Evolutionary conservation across 139 green algal species (phyloP).

Genomic region (Monoraphidium neglectum): DNA sequence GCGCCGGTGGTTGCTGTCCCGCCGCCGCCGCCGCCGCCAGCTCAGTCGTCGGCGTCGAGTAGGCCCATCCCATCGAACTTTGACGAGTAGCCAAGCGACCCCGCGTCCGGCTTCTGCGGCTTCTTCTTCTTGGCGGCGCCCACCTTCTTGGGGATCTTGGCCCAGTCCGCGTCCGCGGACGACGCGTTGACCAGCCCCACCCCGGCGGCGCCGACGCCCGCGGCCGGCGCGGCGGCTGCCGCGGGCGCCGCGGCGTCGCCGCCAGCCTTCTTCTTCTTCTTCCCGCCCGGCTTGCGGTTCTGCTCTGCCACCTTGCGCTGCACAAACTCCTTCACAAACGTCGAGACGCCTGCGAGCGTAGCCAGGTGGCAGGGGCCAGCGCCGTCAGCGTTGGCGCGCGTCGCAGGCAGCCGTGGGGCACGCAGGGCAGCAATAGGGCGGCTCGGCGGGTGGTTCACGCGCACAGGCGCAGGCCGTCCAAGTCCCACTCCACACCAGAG

Average conservation of each 20-base stretch:
- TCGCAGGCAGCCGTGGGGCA: too few relatives aligned
- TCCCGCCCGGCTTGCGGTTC: constrained; percentile 28
- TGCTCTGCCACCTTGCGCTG: constrained; percentile 62
- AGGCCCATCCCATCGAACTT: constrained; percentile 4
- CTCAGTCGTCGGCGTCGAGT: constrained; percentile 5
- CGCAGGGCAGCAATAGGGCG: too few relatives aligned
- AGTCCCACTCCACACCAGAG: too few relatives aligned
- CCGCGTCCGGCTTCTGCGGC: constrained; percentile 12
- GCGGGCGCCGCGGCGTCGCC: neutral
- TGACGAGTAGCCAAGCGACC: too few relatives aligned
- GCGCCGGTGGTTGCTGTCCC: too few relatives aligned
- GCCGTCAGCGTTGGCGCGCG: too few relatives aligned
- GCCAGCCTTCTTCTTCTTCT: constrained; percentile 36
- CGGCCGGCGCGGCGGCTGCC: neutral
- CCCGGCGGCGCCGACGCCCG: neutral
- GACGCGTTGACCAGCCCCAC: constrained; percentile 5
- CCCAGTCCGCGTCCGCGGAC: constrained; percentile 2
- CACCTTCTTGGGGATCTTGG: constrained; percentile 34
- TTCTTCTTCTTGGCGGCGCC: constrained; percentile 33
- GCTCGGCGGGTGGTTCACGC: too few relatives aligned
- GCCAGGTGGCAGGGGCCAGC: neutral
- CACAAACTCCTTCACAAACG: constrained; percentile 87
- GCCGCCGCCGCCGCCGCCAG: constrained; percentile 4
- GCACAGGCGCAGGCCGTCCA: too few relatives aligned
- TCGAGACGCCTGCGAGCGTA: constrained; percentile 43